Evolutionary conservation across 306 rosid genomes (phyloP), one percentile per base, ranked within the genome.

Genomic region (Pueraria montana): DNA sequence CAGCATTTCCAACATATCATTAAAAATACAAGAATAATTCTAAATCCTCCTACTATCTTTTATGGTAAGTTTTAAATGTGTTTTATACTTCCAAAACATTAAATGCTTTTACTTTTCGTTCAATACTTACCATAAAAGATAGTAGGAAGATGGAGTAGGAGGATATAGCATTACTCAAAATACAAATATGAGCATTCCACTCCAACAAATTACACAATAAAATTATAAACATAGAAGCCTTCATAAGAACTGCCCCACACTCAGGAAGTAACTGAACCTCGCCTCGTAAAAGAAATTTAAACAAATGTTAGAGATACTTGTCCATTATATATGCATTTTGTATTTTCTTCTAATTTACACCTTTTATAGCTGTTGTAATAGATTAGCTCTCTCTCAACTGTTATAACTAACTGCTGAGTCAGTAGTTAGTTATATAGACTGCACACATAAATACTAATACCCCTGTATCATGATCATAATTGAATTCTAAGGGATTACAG

Each of bases 1-100:
- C 65, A 61, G 18, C 69, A 53, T 62, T 79, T 11, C 75, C 40
- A 75, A 38, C 63, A 24, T 80, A 56, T 70, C 38, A 32, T 18
- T 32, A 5, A 38, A n/a, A n/a, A n/a, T n/a, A n/a, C n/a, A n/a
- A n/a, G n/a, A n/a, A n/a, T n/a, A n/a, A n/a, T n/a, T n/a, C n/a
- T n/a, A n/a, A n/a, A n/a, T n/a, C n/a, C n/a, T n/a, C n/a, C n/a
- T n/a, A n/a, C n/a, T n/a, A n/a, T n/a, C n/a, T n/a, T n/a, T n/a
- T n/a, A n/a, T n/a, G n/a, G n/a, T n/a, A n/a, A n/a, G n/a, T n/a
- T n/a, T n/a, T n/a, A n/a, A n/a, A n/a, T n/a, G n/a, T n/a, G n/a
- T n/a, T n/a, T n/a, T n/a, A n/a, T n/a, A n/a, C n/a, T n/a, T n/a
- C n/a, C n/a, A n/a, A n/a, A n/a, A n/a, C n/a, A n/a, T n/a, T n/a